Evolutionary conservation across 2,329 filamentous ascomycete species (phyloP).

Genomic region (Aquanectria penicillioides): DNA sequence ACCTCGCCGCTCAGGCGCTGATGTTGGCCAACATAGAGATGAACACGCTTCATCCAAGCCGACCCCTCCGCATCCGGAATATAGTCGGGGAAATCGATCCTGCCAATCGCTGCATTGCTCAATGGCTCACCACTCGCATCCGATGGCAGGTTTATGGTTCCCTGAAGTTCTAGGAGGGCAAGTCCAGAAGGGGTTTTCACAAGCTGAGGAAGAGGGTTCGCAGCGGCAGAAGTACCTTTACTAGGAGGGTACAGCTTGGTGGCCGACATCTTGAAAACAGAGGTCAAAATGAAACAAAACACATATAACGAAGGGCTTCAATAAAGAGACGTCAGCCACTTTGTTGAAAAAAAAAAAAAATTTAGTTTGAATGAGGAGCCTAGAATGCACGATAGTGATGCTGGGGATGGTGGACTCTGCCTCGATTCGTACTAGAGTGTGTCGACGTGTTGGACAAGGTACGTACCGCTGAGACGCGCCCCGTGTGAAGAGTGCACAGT

Average conservation of each 20-base stretch:
- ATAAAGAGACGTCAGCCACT: too few relatives aligned
- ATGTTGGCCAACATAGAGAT: constrained; percentile 88
- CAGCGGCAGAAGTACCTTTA: constrained; percentile 31
- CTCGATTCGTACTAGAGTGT: neutral
- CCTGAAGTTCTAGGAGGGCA: constrained; percentile 92
- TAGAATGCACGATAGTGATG: neutral
- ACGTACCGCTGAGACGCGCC: neutral
- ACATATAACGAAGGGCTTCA: too few relatives aligned
- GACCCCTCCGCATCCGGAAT: constrained; percentile 58
- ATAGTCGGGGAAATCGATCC: constrained; percentile 82
- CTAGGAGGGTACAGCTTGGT: constrained; percentile 54
- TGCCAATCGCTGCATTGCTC: constrained; percentile 65
- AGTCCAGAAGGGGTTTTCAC: constrained; percentile 90
- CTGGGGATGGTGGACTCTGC: neutral
- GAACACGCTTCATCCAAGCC: constrained; percentile 89
- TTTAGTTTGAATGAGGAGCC: neutral
- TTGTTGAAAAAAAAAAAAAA: neutral
- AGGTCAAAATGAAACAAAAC: too few relatives aligned
- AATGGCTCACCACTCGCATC: constrained; percentile 45
- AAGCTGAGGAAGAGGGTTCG: constrained; percentile 77
- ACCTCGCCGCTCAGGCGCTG: constrained; percentile 91
- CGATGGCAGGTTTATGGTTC: constrained; percentile 80
- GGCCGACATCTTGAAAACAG: constrained; percentile 45
- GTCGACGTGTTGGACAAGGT: neutral
- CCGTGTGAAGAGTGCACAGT: neutral